These are phyloP conservation scores for Aristolochia californica DNA, from an alignment of 164 flowering plant genomes.

Conservation along the genomic window DNA sequence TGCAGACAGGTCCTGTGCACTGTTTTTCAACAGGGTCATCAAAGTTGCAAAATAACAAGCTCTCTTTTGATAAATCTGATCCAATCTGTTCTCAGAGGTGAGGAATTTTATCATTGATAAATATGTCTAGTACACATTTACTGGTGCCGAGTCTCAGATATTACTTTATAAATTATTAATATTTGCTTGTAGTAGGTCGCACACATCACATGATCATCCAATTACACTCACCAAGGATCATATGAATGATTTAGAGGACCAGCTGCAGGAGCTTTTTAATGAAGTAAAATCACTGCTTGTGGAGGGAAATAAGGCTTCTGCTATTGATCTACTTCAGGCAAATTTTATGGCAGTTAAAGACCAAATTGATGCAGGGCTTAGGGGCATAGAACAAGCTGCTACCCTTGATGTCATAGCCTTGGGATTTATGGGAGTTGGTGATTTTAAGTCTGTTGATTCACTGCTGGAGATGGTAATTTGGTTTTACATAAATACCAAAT, in stretches of 20 bases:
- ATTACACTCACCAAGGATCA: conserved; percentile 15
- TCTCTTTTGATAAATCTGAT: too few relatives aligned
- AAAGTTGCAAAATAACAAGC: too few relatives aligned
- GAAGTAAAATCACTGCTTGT: conserved; percentile 60
- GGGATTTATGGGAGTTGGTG: conserved; percentile 62
- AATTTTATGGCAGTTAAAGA: conserved; percentile 70
- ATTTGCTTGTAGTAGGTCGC: conserved; percentile 27
- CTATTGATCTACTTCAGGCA: conserved; percentile 61
- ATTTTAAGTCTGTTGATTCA: conserved; percentile 32
- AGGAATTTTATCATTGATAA: too few relatives aligned
- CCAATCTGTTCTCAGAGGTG: too few relatives aligned
- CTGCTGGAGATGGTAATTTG: conserved; percentile 36
- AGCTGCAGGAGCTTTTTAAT: conserved; percentile 57
- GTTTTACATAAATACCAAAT: background rate
- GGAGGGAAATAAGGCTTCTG: conserved; percentile 49
- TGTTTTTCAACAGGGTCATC: too few relatives aligned
- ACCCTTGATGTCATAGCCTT: conserved; percentile 64
- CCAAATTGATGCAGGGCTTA: conserved; percentile 48
- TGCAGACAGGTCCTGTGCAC: too few relatives aligned
- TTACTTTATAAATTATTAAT: too few relatives aligned
- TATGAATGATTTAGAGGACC: conserved; percentile 39
- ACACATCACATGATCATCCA: conserved; percentile 20
- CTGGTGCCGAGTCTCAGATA: too few relatives aligned
- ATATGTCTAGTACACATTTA: too few relatives aligned
- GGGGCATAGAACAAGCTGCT: conserved; percentile 80